A percentile compares a stretch with the other conserved stretches of the same genome.
Conservation (phyloP, 257 asterid species). For the Mitragyna speciosa region DNA sequence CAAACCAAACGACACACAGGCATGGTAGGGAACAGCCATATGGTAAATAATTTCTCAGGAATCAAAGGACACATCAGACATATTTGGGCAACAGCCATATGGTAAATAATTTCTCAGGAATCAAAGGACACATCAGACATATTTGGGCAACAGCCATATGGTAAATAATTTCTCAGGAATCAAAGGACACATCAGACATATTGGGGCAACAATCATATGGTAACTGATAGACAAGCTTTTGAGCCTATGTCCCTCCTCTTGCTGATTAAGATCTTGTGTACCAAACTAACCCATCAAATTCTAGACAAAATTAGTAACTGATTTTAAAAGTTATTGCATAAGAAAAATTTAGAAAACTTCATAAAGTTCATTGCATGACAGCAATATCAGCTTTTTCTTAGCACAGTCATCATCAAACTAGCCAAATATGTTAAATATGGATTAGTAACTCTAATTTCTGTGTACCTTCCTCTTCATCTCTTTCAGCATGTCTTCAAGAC, state of each 20-base stretch:
- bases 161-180: neutral
- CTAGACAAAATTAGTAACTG: neutral
- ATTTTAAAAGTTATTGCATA: too few relatives aligned
- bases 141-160: too few relatives aligned
- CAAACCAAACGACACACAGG: neutral
- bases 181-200: neutral
- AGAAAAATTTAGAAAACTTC: neutral
- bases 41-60: too few relatives aligned
- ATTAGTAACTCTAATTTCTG: neutral
- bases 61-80: too few relatives aligned
- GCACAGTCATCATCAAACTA: neutral
- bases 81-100: too few relatives aligned
- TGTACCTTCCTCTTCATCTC: slow-evolving; percentile 98
- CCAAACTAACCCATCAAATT: neutral
- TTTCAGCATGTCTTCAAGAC: slow-evolving; percentile 98
- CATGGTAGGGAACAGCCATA: neutral
- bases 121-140: too few relatives aligned
- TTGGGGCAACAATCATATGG: neutral
- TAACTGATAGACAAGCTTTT: neutral
- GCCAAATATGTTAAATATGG: neutral
- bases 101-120: too few relatives aligned
- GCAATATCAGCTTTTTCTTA: neutral
- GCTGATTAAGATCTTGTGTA: neutral
- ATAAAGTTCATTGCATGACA: neutral
- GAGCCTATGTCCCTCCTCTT: neutral